Evolutionary conservation across 1,139 yeast genomes (phyloP), one percentile per base, ranked within the genome.

Genomic region (Yamadazyma mexicana): DNA sequence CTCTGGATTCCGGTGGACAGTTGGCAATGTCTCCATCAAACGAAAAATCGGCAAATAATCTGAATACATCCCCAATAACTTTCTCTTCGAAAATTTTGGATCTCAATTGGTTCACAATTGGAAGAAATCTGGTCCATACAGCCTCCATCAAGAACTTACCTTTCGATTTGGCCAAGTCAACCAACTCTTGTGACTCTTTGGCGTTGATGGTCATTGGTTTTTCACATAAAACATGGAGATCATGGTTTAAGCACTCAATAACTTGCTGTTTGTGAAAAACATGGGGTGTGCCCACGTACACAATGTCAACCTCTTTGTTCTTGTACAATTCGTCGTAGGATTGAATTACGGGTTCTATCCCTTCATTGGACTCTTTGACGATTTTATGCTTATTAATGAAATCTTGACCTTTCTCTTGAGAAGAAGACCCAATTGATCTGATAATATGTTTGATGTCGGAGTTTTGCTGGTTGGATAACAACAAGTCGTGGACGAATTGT

Each of bases 71-170:
- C 2, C 48, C 48, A 43, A 80, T 52, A 11, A 66, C 58, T 43
- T 66, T 61, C 23, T 77, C 71, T 20, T 69, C 64, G 47, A 69
- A 74, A 24, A 80, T 52, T 42, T 65, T 58, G 26, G 64, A 44
- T 44, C 68, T 62, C 39, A 78, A 58, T 22, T 62, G 62, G 18
- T 54, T 42, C 28, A 73, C 62, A 15, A 76, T 51, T 2, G 86
- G 86, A 63, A 80, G 75, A 52, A 75, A 80, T 36, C 85, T 63
- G 2, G 84, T 76, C 87, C 87, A 81, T 40, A 80, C 73, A 2
- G 78, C 86, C 54, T 81, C 87, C 83, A 81, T 75, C 40, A 79
- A 61, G 49, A 75, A 79, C 38, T 72, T 62, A 2, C 64, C 59
- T 51, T 73, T 68, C 37, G 59, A 50, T 46, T 62, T 61, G 10